Conservation (phyloP, 257 asterid genomes). For the Gardenia jasminoides region DNA sequence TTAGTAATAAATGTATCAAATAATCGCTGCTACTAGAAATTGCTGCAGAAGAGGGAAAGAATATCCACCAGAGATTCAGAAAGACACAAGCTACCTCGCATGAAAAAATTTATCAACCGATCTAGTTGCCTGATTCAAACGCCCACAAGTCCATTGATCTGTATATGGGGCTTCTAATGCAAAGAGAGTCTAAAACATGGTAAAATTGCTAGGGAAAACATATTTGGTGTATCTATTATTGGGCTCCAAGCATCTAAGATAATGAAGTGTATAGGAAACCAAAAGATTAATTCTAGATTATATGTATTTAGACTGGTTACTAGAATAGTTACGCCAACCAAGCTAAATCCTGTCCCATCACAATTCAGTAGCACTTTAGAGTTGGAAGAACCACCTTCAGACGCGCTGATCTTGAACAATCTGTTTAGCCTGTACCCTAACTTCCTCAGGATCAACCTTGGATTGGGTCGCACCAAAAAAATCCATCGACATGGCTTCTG, state of each 20-base stretch:
- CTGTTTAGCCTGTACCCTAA: slow-evolving; percentile 75
- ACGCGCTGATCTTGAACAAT: slow-evolving; percentile 72
- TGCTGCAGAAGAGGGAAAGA: background rate
- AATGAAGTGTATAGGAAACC: background rate
- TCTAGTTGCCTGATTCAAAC: background rate
- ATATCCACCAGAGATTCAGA: background rate
- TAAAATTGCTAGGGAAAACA: background rate
- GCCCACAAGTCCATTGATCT: background rate
- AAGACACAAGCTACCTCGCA: background rate
- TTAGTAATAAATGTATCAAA: background rate
- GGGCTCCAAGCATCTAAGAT: background rate
- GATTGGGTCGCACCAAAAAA: slow-evolving; percentile 90
- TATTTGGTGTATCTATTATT: background rate
- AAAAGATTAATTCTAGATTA: background rate
- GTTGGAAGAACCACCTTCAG: slow-evolving; percentile 53
- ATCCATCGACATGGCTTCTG: slow-evolving; percentile 91
- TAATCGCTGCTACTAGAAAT: background rate
- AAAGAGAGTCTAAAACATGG: background rate
- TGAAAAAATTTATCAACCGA: background rate
- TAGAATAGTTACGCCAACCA: no score
- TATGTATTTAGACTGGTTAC: background rate
- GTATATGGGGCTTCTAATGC: background rate
- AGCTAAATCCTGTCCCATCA: background rate
- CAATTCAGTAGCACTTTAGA: background rate
- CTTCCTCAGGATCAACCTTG: slow-evolving; percentile 84